Evolutionary conservation across 2,329 filamentous ascomycete genomes (phyloP), one percentile per base, ranked within the genome.

Genomic region (Ceratocystis lukuohia): DNA sequence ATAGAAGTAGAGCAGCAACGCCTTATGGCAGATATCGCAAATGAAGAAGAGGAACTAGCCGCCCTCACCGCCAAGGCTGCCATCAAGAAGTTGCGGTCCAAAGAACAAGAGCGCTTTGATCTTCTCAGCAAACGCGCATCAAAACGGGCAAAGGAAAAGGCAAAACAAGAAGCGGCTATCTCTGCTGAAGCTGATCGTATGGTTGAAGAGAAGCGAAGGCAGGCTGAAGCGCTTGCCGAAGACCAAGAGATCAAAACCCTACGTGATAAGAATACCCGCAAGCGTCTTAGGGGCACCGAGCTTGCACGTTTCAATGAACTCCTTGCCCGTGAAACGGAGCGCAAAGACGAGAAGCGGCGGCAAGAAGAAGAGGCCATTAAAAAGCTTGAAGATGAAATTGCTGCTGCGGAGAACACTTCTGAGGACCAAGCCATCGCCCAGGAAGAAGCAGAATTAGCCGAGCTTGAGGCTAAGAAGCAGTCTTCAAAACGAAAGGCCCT

Each of bases 131-230:
- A 62, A 28, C 61, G 61, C 15, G 53, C 44, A 63, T 65, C 66
- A 64, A 64, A 65, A 63, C 66, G 66, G 41, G 61, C 33, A 25
- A 68, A 68, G 61, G 66, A 68, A 59, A 68, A 66, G 61, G 66
- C 66, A 30, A 68, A 66, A 30, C 64, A 68, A 61, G 66, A 68
- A 46, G 64, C 63, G 4, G 66, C 66, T 25, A 68, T 68, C 45
- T 22, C 64, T 63, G 64, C 61, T 30, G 66, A 68, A 57, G 64
- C 64, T 7, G 64, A 68, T 15, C 37, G 46, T 17, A 20, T 46
- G 5, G 33, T 64, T 5, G 66, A 65, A 20, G 66, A 68, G 30
- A 68, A 66, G 59, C 66, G 44, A 5, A 57, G 62, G 30, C 50
- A 44, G 15, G 65, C 50, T 30, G n/a, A 46, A 41, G 61, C 22